Base-by-base conservation (phyloP, 2,329 filamentous ascomycete species). In the Pseudocercospora fijiensis region DNA sequence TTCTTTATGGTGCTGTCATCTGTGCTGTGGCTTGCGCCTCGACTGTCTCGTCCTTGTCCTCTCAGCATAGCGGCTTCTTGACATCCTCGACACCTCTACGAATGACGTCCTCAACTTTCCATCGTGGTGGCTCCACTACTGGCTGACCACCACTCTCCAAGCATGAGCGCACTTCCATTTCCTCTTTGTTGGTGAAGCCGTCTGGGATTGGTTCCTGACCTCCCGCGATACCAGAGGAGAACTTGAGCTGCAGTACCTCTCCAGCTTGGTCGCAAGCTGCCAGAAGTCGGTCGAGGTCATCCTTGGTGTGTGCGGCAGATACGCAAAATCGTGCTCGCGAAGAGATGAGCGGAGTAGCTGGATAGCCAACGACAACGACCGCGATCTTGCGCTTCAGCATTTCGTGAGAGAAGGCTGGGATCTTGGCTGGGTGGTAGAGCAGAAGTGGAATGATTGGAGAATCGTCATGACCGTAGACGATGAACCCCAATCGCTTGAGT, bases 351-450 rank as follows among this genome's bases (percentile, higher is more conserved):
- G 95, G 95, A 1, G 95, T 99, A 8, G 94, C 95, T 5, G 95
- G 95, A 76, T 99, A 99, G 58, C 94, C 95, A 66, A 99, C 95
- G 52, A 99, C 91, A 43, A 99, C 95, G 58, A 98, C 91, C 0
- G 94, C 95, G 71, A 99, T 98, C 79, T 97, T 98, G 75, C 95
- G 91, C 80, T 91, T 91, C 65, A 98, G 86, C 95, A 99, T 98
- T 78, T 98, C 95, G 76, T 96, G 95, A 57, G 92, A 97, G 79
- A 99, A 99, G 64, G 95, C 94, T 4, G 94, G 91, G 84, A 99
- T 97, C 82, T 99, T 99, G 73, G 91, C 95, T n/a, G 95, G 95
- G 80, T 98, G 92, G 84, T 97, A 99, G 27, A 99, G 87, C 74
- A 96, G 86, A 70, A 99, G 79, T 60, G 95, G 95, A 71, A 99